Evolutionary conservation across 2,329 filamentous ascomycete species (phyloP), one percentile per base, ranked within the genome.

Genomic region (Pseudogymnoascus sp.): DNA sequence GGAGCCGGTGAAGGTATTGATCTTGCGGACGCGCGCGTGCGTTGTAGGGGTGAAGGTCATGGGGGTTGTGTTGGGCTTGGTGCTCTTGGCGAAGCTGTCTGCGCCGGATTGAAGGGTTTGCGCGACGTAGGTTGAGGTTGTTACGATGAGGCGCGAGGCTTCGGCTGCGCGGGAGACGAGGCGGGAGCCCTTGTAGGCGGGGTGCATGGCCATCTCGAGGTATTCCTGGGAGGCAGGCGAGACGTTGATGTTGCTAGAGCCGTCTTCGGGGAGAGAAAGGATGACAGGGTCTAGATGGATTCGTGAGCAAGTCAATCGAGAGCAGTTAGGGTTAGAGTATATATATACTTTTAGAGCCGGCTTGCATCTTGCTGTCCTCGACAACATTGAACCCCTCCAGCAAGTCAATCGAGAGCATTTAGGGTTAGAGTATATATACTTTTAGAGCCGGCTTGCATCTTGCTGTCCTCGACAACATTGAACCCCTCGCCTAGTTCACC

Each of bases 311-410:
- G 21, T 38, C 26, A 5, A n/a, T 37, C 2, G 3, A 8, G 37
- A 11, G 10, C 3, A 26, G 55, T 33, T 19, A 19, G 19, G 19
- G 19, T 19, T 19, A 19, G 4, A 23, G 11, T n/a, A n/a, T n/a
- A n/a, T n/a, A n/a, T n/a, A n/a, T 79, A 96, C 92, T 90, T 81
- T 99, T 97, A 4, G 90, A 93, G n/a, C 94, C 94, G 14, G 88
- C 86, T 72, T 88, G 85, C 65, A 99, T 81, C 60, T 81, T 82
- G 29, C 84, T 80, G 67, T 92, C 85, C 71, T 97, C 92, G 14
- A 93, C 80, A 16, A 96, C 83, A 67, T 92, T 80, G 70, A 91
- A 93, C 16, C 88, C 89, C 63, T 93, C 89, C n/a, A 45, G 31
- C 1, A 23, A 4, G 21, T 38, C 26, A 5, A n/a, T 37, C 2